Conservation (phyloP, 495 filamentous ascomycete species). For the Neurospora sp. region DNA sequence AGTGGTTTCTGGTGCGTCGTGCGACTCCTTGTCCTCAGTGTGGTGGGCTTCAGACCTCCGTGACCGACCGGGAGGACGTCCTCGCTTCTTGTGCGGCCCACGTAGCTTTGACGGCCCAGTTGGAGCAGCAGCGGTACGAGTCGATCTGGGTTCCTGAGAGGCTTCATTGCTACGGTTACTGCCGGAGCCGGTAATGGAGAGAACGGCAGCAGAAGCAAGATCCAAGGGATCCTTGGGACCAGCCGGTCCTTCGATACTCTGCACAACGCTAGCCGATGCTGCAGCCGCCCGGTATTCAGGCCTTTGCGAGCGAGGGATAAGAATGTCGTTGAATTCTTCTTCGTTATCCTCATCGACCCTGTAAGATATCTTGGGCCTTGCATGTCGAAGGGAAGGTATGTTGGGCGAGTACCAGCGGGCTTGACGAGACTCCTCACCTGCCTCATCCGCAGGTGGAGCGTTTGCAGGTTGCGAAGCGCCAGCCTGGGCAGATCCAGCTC, state of each 20-base stretch:
- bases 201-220: slow-evolving; percentile 25
- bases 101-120: not conserved
- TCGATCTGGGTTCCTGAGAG: not conserved
- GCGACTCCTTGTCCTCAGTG: not conserved
- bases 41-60: slow-evolving; percentile 7
- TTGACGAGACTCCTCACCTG: slow-evolving; percentile 3
- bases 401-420: slow-evolving; percentile 19
- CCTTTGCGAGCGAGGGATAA: slow-evolving; percentile 18
- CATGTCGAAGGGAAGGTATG: slow-evolving; percentile 31
- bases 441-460: not conserved
- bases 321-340: slow-evolving; percentile 28
- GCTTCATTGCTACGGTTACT: not conserved
- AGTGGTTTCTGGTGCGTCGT: not conserved
- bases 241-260: not conserved
- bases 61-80: slow-evolving; percentile 16
- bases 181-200: slow-evolving; percentile 3
- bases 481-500: not conserved
- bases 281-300: slow-evolving; percentile 7
- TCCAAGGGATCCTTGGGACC: slow-evolving; percentile 25
- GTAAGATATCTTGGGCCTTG: slow-evolving; percentile 34
- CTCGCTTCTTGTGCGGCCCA: slow-evolving; percentile 12
- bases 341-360: slow-evolving; percentile 24
- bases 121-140: not conserved
- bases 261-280: slow-evolving; percentile 3
- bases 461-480: slow-evolving; percentile 1